Conservation (phyloP, 306 rosid genomes). For the Prunus persica region Prunus_persica_NCBIv2 NC_034011.1:7136001-7136500, state of each 20-base stretch:
- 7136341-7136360: slow-evolving; percentile 62
- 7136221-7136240: slow-evolving; percentile 21
- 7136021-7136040: slow-evolving; percentile 43
- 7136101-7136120: slow-evolving; percentile 53
- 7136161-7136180: slow-evolving; percentile 23
- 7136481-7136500: slow-evolving; percentile 2
- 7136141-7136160: slow-evolving; percentile 86
- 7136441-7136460: neutral
- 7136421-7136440: neutral
- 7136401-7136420: slow-evolving; percentile 5
- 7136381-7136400: slow-evolving; percentile 34
- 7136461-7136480: neutral
- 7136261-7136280: slow-evolving; percentile 40
- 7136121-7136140: slow-evolving; percentile 74
- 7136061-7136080: slow-evolving; percentile 35
- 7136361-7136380: slow-evolving; percentile 65
- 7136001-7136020: slow-evolving; percentile 13
- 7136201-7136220: neutral
- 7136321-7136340: slow-evolving; percentile 43
- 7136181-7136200: neutral
- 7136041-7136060: slow-evolving; percentile 59
- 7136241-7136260: slow-evolving; percentile 65
- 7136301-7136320: slow-evolving; percentile 15
- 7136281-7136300: neutral
- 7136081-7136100: slow-evolving; percentile 48